Conservation (phyloP, 2,329 filamentous ascomycete genomes). For the Epichloe uncinata region DNA sequence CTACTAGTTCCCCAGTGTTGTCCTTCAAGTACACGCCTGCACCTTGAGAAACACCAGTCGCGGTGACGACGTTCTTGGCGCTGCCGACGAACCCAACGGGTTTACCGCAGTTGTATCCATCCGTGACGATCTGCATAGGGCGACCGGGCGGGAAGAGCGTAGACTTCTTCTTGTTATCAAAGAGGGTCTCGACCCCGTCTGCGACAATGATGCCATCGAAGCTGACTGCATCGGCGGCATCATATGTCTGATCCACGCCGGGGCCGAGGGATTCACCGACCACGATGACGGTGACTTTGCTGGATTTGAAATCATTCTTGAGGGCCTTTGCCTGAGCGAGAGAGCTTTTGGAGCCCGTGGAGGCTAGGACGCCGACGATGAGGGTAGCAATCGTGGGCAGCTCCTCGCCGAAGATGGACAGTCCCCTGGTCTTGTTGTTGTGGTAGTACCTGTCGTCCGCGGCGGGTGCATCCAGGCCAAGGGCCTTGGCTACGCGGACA, state of each 20-base stretch:
- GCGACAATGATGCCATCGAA: slow-evolving; percentile 52
- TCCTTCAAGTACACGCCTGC: slow-evolving; percentile 27
- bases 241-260: slow-evolving; percentile 51
- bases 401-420: slow-evolving; percentile 45
- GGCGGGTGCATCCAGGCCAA: slow-evolving; percentile 45
- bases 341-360: slow-evolving; percentile 25
- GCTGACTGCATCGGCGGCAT: slow-evolving; percentile 44
- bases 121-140: slow-evolving; percentile 48
- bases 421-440: slow-evolving; percentile 47
- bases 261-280: slow-evolving; percentile 44
- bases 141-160: slow-evolving; percentile 50
- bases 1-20: slow-evolving; percentile 25
- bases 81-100: slow-evolving; percentile 48
- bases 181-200: slow-evolving; percentile 38
- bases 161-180: slow-evolving; percentile 28
- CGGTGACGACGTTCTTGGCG: slow-evolving; percentile 21
- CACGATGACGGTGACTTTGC: slow-evolving; percentile 43
- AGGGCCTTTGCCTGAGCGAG: slow-evolving; percentile 36
- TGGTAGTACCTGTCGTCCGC: slow-evolving; percentile 55
- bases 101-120: slow-evolving; percentile 57
- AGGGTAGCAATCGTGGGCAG: slow-evolving; percentile 49
- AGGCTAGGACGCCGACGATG: slow-evolving; percentile 49
- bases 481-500: slow-evolving; percentile 44
- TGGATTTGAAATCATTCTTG: slow-evolving; percentile 30
- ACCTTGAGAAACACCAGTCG: slow-evolving; percentile 29